Evolutionary conservation across 2,329 filamentous ascomycete genomes (phyloP), one percentile per base, ranked within the genome.

Genomic region (Didymella sp.): DNA sequence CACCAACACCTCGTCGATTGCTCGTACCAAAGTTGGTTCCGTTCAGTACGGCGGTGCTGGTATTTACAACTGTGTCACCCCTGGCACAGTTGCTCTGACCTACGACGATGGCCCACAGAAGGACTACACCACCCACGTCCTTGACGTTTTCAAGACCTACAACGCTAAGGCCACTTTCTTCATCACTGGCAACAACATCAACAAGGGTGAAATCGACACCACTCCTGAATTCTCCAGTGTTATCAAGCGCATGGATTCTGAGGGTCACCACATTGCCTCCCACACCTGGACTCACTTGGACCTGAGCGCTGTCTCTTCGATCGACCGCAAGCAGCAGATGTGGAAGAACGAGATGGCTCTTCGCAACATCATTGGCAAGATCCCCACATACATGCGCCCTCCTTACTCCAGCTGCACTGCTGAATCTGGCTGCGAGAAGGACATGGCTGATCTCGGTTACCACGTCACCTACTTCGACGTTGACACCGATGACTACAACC

Each of bases 91-190:
- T 64, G 87, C 87, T 17, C 72, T 90, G 52, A 89, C 87, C 0
- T 89, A 84, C 63, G 87, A 89, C 63, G 87, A 89, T 69, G 87
- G 87, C 1, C 87, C 87, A 21, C 64, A 67, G 48, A 84, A 84
- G 61, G 73, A 80, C 19, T 88, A 86, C 72, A 89, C 87, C 1
- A 74, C 76, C 37, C 82, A 87, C 58, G 80, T 90, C 12, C 79
- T 89, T 12, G 84, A 89, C 65, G 78, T 87, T 51, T 79, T 90
- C 42, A 80, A 81, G 57, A 78, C 76, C 24, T 87, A 88, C 67
- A 77, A 82, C 25, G 86, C 85, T 13, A 87, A 85, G 61, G 87
- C 86, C 1, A 90, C 88, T 2, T 90, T 90, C 71, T 89, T 89
- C 73, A 79, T 89, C 59, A 85, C 81, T 7, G 84, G 84, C 5